A percentile compares a stretch with the other conserved stretches of the same genome.
These are phyloP conservation scores for Aspergillus phoenicis DNA, from an alignment of 2,329 filamentous ascomycete genomes.

Conservation along the genomic window DNA sequence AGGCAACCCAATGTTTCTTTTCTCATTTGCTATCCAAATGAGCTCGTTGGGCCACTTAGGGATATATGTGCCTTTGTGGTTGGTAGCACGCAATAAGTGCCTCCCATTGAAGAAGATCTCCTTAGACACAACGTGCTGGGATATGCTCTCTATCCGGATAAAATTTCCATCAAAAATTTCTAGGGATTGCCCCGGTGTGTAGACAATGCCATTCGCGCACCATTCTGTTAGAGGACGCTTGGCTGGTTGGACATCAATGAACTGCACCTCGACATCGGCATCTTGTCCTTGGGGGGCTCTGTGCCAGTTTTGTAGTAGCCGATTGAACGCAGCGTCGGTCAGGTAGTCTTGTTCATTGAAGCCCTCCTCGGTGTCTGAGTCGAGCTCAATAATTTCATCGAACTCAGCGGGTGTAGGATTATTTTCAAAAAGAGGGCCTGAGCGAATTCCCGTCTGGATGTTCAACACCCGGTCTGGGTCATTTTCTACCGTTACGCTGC, in stretches of 20 bases:
- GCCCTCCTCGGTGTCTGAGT: background rate
- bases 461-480: constrained; percentile 13
- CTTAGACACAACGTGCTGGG: constrained; percentile 23
- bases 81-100: constrained; percentile 36
- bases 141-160: constrained; percentile 44
- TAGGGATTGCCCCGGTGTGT: constrained; percentile 35
- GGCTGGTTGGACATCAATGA: background rate
- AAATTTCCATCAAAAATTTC: constrained; percentile 45
- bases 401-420: too few species aligned
- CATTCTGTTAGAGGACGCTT: constrained; percentile 19
- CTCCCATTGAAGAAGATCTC: constrained; percentile 43
- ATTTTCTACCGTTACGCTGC: constrained; percentile 14
- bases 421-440: too few species aligned
- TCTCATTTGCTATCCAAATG: constrained; percentile 42
- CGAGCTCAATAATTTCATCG: constrained; percentile 17
- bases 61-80: constrained; percentile 36
- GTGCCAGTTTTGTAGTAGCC: constrained; percentile 17
- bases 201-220: constrained; percentile 25
- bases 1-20: constrained; percentile 44
- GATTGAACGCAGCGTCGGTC: constrained; percentile 29
- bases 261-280: too few species aligned
- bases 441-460: background rate
- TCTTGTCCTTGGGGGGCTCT: too few species aligned
- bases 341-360: constrained; percentile 29
- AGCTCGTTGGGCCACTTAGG: constrained; percentile 49